Evolutionary conservation across 306 rosid species (phyloP).

Genomic region (Potentilla sterilis): DNA sequence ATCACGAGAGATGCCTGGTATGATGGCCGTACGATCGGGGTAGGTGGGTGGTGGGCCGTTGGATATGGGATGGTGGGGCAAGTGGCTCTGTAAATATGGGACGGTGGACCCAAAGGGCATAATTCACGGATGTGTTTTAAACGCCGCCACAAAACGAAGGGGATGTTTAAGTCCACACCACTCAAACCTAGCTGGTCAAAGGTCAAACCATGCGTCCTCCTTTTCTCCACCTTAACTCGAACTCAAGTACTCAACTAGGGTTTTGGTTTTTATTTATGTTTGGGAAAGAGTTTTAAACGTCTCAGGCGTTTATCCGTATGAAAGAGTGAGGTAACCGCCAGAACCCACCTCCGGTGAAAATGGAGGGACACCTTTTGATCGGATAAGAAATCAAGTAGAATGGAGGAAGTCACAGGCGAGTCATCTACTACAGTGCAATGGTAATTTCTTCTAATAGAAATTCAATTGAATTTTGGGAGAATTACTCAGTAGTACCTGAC

Average conservation of each 20-base stretch:
- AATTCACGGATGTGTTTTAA: background rate
- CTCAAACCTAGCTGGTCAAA: background rate
- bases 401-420: too few species aligned
- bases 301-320: background rate
- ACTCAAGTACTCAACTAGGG: background rate
- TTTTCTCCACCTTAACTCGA: background rate
- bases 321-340: too few species aligned
- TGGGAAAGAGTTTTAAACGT: background rate
- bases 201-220: background rate
- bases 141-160: constrained; percentile 3
- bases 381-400: too few species aligned
- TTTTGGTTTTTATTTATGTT: background rate
- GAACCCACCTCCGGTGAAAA: too few species aligned
- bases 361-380: too few species aligned
- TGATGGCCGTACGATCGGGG: constrained; percentile 1
- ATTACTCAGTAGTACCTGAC: too few species aligned
- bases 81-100: background rate
- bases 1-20: constrained; percentile 4
- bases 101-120: background rate
- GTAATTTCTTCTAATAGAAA: too few species aligned
- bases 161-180: background rate
- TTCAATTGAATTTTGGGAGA: too few species aligned
- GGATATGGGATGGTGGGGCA: background rate
- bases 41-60: background rate
- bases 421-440: too few species aligned